Conservation (phyloP, 345 rosid species). For the Bruguiera gymnorhiza region DNA sequence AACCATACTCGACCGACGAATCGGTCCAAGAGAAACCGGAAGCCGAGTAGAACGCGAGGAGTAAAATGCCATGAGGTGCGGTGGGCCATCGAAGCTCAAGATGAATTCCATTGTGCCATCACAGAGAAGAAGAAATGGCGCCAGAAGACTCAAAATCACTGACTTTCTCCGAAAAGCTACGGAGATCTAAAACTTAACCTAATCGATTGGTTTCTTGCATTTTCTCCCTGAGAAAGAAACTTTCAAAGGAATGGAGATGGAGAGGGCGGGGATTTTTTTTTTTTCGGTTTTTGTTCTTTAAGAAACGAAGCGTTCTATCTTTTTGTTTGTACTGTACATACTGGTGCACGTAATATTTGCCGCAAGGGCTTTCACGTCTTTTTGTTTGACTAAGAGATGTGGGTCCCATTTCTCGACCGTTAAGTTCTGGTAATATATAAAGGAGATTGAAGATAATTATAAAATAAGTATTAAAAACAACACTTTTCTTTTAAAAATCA, state of each 20-base stretch:
- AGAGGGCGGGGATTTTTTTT: not conserved
- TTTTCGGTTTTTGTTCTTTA: too few relatives aligned
- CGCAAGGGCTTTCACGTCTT: too few relatives aligned
- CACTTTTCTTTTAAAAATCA: too few relatives aligned
- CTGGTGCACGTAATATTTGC: too few relatives aligned
- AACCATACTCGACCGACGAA: slow-evolving; percentile 70
- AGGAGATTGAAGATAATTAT: too few relatives aligned
- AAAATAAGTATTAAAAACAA: too few relatives aligned
- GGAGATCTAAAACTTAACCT: not conserved
- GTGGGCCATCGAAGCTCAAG: slow-evolving; percentile 32
- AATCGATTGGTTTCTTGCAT: not conserved
- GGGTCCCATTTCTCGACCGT: too few relatives aligned
- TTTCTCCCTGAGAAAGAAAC: not conserved
- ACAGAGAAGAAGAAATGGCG: slow-evolving; percentile 1
- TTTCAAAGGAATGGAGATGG: not conserved
- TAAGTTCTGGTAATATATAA: too few relatives aligned
- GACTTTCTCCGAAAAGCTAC: not conserved
- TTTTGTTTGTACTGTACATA: too few relatives aligned
- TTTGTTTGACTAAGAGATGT: too few relatives aligned
- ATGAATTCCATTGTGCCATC: slow-evolving; percentile 41
- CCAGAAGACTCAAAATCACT: not conserved
- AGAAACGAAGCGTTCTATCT: too few relatives aligned
- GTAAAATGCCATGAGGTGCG: slow-evolving; percentile 45
- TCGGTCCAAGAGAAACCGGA: slow-evolving; percentile 54
- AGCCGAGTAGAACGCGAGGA: slow-evolving; percentile 60